A percentile compares a stretch with the other conserved stretches of the same genome.
Evolutionary conservation across 768 basidiomycete species (phyloP).

Genomic region (Russula ochroleuca): DNA sequence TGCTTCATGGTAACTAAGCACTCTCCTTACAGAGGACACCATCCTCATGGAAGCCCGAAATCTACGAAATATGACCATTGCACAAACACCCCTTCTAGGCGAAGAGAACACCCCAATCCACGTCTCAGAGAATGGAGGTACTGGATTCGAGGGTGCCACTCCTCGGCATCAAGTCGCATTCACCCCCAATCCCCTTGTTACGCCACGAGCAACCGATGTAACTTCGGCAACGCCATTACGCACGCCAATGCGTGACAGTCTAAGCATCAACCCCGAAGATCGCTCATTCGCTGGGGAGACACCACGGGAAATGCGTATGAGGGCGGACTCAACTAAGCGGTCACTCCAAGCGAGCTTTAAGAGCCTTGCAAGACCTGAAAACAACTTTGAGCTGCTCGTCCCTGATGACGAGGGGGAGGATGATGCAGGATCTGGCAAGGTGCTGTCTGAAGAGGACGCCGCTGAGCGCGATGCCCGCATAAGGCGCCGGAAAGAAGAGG

Average conservation of each 20-base stretch:
- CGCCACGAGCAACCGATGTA: constrained; percentile 49
- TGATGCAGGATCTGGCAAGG: constrained; percentile 35
- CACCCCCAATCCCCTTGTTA: constrained; percentile 95
- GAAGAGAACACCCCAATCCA: constrained; percentile 98
- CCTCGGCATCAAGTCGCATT: constrained; percentile 88
- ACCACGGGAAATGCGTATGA: constrained; percentile 70
- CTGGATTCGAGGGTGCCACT: constrained; percentile 93
- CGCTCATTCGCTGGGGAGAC: constrained; percentile 57
- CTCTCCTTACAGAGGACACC: constrained; percentile 72
- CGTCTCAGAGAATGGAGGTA: constrained; percentile 62
- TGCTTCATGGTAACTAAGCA: constrained; percentile 15
- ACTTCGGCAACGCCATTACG: constrained; percentile 74
- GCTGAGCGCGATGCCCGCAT: constrained; percentile 83
- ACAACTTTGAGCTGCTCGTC: constrained; percentile 93
- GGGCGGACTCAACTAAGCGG: constrained; percentile 60
- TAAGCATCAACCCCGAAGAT: constrained; percentile 79
- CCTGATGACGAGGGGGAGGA: constrained; percentile 78
- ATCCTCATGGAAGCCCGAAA: constrained; percentile 94
- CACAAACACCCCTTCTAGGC: constrained; percentile 91
- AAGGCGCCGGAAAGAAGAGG: constrained; percentile 62
- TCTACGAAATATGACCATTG: constrained; percentile 86
- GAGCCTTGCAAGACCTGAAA: constrained; percentile 86
- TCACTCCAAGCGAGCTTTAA: constrained; percentile 78
- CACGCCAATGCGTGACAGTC: constrained; percentile 90
- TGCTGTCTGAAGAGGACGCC: constrained; percentile 75